Evolutionary conservation across 2,329 filamentous ascomycete genomes (phyloP), one percentile per base, ranked within the genome.

Genomic region (Ceratocystis diversiconidia): DNA sequence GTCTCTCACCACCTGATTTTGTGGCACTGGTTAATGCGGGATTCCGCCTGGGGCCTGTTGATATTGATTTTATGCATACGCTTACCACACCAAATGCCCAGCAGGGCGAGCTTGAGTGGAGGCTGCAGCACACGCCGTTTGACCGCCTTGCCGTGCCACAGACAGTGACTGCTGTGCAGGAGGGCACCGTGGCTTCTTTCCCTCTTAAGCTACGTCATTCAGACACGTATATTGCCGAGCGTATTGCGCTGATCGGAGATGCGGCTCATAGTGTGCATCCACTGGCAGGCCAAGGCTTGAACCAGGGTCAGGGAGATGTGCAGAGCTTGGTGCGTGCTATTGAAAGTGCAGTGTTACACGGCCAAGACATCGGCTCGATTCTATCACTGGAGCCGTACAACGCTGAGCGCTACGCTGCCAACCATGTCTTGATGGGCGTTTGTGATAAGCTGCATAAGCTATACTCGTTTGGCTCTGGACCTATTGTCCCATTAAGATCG

Each of bases 231-330:
- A 88, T 89, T 52, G 88, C 86, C 48, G 90, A 96, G 72, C 87
- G 94, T n/a, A 80, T 96, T 7, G 94, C 92, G 0, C 82, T 99
- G 0, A 85, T 99, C 44, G 94, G 94, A 68, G 94, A 99, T 70
- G 94, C 94, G 1, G 94, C 94, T 6, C 94, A 99, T 74, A 95
- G 92, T 1, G 86, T 96, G 69, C 94, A 99, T 74, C 94, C 94
- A 0, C 85, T 99, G 3, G 94, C 90, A 1, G 94, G 94, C 0
- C 94, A 97, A 75, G 94, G 94, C 0, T 80, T 99, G 15, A 99
- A 99, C 73, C 88, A 95, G 71, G 94, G 94, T 1, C 87, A 97
- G 69, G 91, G 85, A 19, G 94, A 99, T 73, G 88, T 94, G 0
- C 86, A 90, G 71, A 87, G 88, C 64, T 82, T 99, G 0, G 85